These are phyloP conservation scores for Neonectria punicea DNA, from an alignment of 2,329 filamentous ascomycete genomes.

Conservation along the genomic window DNA sequence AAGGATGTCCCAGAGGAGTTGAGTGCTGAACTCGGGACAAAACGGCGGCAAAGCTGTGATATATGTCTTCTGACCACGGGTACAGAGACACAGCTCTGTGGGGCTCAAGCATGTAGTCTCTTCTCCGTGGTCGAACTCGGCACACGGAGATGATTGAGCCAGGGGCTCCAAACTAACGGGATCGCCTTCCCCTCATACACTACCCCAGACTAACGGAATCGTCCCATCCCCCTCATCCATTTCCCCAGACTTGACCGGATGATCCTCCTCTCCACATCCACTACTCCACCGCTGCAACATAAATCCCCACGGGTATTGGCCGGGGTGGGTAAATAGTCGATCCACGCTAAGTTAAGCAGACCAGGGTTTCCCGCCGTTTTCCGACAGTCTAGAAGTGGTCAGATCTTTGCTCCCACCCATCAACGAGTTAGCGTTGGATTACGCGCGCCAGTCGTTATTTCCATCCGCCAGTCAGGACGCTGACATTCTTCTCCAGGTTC, in stretches of 20 bases:
- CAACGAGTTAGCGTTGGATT: not conserved
- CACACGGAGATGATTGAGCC: not conserved
- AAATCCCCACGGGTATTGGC: no score
- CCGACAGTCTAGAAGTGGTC: not conserved
- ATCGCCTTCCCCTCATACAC: no score
- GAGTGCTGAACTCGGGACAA: not conserved
- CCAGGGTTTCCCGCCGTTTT: conserved; percentile 1
- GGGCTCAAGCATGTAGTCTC: not conserved
- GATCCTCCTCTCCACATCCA: no score
- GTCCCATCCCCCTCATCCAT: no score
- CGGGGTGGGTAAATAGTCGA: no score
- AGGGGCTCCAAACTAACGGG: not conserved
- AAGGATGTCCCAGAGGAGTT: not conserved
- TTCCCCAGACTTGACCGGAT: no score
- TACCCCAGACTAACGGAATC: no score
- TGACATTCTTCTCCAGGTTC: not conserved
- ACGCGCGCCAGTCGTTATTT: not conserved
- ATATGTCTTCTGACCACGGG: not conserved
- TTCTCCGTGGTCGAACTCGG: no score
- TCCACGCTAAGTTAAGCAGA: not conserved
- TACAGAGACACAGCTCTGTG: no score
- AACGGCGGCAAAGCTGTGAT: not conserved
- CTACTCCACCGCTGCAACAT: no score
- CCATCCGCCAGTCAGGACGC: not conserved
- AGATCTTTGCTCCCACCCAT: not conserved